phyloP scores from a whole-genome alignment of 2,329 filamentous ascomycete genomes.

The Talaromyces sp. region DNA sequence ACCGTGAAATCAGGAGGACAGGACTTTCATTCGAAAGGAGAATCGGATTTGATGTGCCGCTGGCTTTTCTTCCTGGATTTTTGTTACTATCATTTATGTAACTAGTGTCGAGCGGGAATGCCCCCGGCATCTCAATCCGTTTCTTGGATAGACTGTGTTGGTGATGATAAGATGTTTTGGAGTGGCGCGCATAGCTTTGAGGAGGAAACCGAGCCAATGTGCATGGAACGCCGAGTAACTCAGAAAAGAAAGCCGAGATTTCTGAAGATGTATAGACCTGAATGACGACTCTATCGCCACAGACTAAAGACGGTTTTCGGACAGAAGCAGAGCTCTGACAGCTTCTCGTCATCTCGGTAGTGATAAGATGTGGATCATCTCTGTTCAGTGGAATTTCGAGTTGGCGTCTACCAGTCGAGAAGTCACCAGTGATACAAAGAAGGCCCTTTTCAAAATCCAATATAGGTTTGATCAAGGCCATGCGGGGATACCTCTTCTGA shows the following conservation, averaged over 20 bases:
- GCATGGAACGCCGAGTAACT: slow-evolving; percentile 72
- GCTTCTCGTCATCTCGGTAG: slow-evolving; percentile 54
- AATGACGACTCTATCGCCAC: slow-evolving; percentile 72
- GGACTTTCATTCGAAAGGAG: slow-evolving; percentile 90
- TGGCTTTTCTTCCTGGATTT: not conserved
- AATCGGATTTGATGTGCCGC: slow-evolving; percentile 53
- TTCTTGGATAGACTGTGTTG: not conserved
- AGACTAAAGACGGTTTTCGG: slow-evolving; percentile 63
- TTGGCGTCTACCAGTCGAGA: slow-evolving; percentile 31
- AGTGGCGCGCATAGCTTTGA: slow-evolving; percentile 62
- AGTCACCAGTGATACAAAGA: slow-evolving; percentile 55
- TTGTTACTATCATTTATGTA: slow-evolving; percentile 18
- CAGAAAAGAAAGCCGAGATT: slow-evolving; percentile 74
- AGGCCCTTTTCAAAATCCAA: slow-evolving; percentile 68
- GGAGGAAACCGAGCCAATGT: slow-evolving; percentile 79
- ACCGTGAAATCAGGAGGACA: slow-evolving; percentile 76
- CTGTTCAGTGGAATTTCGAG: slow-evolving; percentile 37
- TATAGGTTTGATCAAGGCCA: slow-evolving; percentile 75
- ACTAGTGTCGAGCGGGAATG: slow-evolving; percentile 47
- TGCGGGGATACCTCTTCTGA: slow-evolving; percentile 82
- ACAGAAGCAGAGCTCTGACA: slow-evolving; percentile 28
- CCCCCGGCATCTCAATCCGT: slow-evolving; percentile 45
- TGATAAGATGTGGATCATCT: slow-evolving; percentile 52
- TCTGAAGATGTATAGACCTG: slow-evolving; percentile 64
- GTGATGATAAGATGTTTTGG: slow-evolving; percentile 65